A percentile compares a stretch with the other conserved stretches of the same genome.
phyloP scores from a whole-genome alignment of 108 stramenopile species.

The Nitzschia sp. region DNA sequence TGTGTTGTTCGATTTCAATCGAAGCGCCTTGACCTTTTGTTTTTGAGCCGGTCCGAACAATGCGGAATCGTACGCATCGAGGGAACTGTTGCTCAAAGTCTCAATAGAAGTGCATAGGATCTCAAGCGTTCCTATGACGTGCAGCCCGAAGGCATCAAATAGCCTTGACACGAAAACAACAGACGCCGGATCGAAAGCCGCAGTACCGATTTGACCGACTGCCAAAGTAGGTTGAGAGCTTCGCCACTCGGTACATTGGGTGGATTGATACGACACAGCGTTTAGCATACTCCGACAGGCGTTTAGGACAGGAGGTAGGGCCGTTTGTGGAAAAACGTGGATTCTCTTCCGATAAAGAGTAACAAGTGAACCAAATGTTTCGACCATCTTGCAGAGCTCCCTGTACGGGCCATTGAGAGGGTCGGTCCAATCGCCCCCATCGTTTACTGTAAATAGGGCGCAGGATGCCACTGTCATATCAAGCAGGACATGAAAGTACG shows the following conservation, averaged over 20 bases:
- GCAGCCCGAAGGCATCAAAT: slow-evolving; percentile 19
- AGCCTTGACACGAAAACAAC: slow-evolving; percentile 8
- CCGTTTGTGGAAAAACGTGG: slow-evolving; percentile 18
- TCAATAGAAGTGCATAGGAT: slow-evolving; percentile 1
- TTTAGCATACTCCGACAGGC: slow-evolving; percentile 23
- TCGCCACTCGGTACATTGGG: slow-evolving; percentile 23
- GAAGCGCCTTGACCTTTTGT: slow-evolving; percentile 7
- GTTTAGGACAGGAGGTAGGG: slow-evolving; percentile 10
- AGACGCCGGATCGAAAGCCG: slow-evolving; percentile 16
- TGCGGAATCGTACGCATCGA: background rate
- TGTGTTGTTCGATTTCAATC: background rate
- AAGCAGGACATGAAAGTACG: slow-evolving; percentile 19
- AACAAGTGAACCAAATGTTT: slow-evolving; percentile 20
- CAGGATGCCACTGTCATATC: slow-evolving; percentile 21
- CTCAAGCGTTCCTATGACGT: background rate
- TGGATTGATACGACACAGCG: background rate
- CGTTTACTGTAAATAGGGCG: slow-evolving; percentile 17
- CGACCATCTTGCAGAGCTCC: slow-evolving; percentile 9
- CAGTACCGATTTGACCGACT: background rate
- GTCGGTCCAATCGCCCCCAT: background rate
- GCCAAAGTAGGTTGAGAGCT: slow-evolving; percentile 19
- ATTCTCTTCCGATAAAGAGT: slow-evolving; percentile 6
- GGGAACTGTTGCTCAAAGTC: background rate
- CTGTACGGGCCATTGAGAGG: slow-evolving; percentile 7
- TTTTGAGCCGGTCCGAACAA: background rate